Percentiles rank a stretch among this genome's conserved stretches.
Conservation (phyloP, 495 filamentous ascomycete genomes). For the Trichocladium antarcticum region DNA sequence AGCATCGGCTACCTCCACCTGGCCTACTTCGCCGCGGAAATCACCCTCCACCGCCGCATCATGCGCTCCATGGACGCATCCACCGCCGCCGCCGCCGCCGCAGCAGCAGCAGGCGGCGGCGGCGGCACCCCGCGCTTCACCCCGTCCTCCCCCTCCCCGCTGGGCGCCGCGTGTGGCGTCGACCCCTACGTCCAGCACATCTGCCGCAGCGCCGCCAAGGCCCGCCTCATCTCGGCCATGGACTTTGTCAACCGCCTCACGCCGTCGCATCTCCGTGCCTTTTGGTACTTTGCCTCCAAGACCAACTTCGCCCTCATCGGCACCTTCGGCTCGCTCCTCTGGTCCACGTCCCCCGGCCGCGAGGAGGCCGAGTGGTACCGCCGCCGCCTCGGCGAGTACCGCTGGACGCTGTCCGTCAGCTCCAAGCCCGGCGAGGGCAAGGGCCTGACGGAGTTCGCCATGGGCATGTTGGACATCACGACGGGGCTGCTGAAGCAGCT, state of each 20-base stretch:
- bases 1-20: constrained; percentile 68
- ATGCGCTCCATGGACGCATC: constrained; percentile 54
- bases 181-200: constrained; percentile 81
- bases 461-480: constrained; percentile 58
- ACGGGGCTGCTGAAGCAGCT: constrained; percentile 45
- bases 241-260: constrained; percentile 66
- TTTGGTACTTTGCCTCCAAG: constrained; percentile 76
- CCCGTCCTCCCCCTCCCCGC: constrained; percentile 33
- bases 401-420: constrained; percentile 85
- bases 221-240: constrained; percentile 65
- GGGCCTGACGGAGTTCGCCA: constrained; percentile 61
- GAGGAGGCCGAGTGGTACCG: constrained; percentile 98
- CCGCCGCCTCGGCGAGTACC: constrained; percentile 71
- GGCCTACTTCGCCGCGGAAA: constrained; percentile 74
- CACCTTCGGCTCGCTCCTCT: constrained; percentile 70
- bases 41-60: constrained; percentile 74
- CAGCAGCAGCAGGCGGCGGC: constrained; percentile 2
- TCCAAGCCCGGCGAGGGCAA: constrained; percentile 58
- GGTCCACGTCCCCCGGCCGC: constrained; percentile 70
- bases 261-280: constrained; percentile 57
- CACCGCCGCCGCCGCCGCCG: constrained; percentile 13
- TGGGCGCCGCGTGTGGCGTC: constrained; percentile 17
- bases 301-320: constrained; percentile 74
- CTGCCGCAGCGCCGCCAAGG: constrained; percentile 82
- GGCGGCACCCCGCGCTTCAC: not conserved